A percentile compares a stretch with the other conserved stretches of the same genome.
phyloP scores from a whole-genome alignment of 2,329 filamentous ascomycete species.

The Didymella keratinophila region DNA sequence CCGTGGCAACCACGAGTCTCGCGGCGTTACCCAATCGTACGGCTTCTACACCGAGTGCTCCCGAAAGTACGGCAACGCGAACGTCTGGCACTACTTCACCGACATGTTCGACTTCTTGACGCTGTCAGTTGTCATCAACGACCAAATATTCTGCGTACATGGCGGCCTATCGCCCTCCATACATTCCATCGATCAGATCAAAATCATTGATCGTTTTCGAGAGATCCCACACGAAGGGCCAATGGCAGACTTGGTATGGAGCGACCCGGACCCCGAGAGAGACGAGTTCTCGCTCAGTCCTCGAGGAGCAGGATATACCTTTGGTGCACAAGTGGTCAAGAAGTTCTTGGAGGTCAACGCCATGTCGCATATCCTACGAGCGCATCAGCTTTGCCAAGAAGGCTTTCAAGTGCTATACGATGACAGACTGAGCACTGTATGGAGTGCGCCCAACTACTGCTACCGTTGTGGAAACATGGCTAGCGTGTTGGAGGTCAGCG shows the following conservation, averaged over 20 bases:
- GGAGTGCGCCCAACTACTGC: constrained; percentile 82
- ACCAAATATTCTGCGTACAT: constrained; percentile 99
- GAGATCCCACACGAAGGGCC: constrained; percentile 98
- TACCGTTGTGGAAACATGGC: constrained; percentile 97
- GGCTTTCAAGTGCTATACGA: constrained; percentile 97
- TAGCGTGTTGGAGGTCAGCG: constrained; percentile 94
- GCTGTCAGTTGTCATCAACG: constrained; percentile 95
- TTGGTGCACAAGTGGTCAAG: constrained; percentile 96
- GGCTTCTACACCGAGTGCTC: constrained; percentile 99
- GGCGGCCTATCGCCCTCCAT: constrained; percentile 78
- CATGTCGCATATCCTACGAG: constrained; percentile 96
- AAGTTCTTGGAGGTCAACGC: constrained; percentile 97
- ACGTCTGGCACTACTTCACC: constrained; percentile 99
- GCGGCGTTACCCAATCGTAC: constrained; percentile 97
- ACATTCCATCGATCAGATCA: constrained; percentile 98
- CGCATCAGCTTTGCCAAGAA: constrained; percentile 98
- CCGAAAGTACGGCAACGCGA: constrained; percentile 97
- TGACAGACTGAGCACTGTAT: constrained; percentile 92
- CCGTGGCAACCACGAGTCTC: constrained; percentile 96
- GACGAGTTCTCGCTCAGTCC: constrained; percentile 97
- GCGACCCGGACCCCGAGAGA: constrained; percentile 93
- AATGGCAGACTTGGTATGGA: constrained; percentile 99
- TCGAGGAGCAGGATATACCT: constrained; percentile 94
- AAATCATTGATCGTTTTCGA: constrained; percentile 98
- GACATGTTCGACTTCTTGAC: constrained; percentile 99